Conservation (phyloP, 352 stramenopile genomes). For the Stramenopiles sp. region DNA sequence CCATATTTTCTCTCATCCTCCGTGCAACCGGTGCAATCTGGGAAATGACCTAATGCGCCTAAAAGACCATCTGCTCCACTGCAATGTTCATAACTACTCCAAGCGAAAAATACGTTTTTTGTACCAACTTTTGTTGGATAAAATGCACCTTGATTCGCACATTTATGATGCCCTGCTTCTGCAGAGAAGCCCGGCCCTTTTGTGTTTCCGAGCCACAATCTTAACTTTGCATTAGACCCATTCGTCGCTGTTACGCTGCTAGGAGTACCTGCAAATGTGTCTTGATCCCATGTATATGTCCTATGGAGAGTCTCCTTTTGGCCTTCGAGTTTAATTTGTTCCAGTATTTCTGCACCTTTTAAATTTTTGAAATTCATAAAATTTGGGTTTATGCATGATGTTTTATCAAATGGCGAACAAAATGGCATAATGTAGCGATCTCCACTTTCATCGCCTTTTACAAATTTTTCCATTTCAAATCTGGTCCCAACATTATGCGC, state of each 20-base stretch:
- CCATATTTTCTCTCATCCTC: neutral
- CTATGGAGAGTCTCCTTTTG: neutral
- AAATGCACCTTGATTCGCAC: neutral
- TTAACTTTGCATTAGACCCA: neutral
- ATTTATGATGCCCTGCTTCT: neutral
- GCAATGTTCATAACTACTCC: neutral
- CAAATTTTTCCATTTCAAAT: neutral
- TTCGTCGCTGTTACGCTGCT: neutral
- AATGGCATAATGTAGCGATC: neutral
- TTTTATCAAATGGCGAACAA: neutral
- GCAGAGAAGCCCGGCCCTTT: neutral
- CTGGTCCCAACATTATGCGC: neutral
- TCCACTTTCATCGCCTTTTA: neutral
- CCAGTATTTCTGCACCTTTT: neutral
- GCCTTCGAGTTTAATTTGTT: neutral
- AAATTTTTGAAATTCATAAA: neutral
- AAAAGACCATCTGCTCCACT: neutral
- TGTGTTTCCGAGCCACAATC: neutral
- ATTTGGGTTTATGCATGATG: neutral
- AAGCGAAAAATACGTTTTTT: neutral
- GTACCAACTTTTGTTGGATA: neutral
- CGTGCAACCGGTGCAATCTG: neutral
- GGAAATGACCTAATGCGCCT: neutral
- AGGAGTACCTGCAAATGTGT: neutral
- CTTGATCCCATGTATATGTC: neutral